Evolutionary conservation across 176 grass and related monocot genomes (phyloP).

Genomic region (Hordeum marinum): DNA sequence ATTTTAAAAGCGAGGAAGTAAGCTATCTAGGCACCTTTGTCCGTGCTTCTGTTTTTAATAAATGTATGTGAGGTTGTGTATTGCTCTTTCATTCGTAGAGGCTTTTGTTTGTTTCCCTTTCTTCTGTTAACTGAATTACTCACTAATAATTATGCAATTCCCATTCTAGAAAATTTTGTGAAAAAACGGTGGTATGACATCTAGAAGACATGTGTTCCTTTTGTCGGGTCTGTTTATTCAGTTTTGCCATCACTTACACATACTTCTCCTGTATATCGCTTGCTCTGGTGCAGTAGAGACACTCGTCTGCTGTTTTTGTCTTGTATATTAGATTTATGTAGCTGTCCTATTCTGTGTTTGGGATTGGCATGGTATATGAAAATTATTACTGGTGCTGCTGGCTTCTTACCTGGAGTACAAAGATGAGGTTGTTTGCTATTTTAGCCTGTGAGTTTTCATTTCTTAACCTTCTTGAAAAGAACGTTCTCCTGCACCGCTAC

Average conservation of each 20-base stretch:
- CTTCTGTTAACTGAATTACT: background rate
- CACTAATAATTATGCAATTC: background rate
- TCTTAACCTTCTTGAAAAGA: background rate
- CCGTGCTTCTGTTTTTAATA: conserved; percentile 9
- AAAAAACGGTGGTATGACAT: background rate
- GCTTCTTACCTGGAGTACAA: background rate
- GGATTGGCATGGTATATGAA: background rate
- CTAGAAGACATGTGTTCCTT: background rate
- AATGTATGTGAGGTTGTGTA: background rate
- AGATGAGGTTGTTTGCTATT: background rate
- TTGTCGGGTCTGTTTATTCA: conserved; percentile 3
- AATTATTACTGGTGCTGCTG: background rate
- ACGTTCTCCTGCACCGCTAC: background rate
- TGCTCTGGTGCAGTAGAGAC: background rate
- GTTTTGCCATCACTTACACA: background rate
- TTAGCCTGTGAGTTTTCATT: background rate
- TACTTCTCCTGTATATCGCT: background rate
- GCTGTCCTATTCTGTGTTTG: background rate
- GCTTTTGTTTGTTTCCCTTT: background rate
- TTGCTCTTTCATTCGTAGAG: background rate
- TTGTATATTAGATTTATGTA: background rate
- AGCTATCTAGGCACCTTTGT: conserved; percentile 12
- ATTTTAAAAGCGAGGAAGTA: conserved; percentile 96
- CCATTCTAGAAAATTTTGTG: background rate
- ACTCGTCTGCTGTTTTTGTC: background rate